Percentiles rank a stretch among this genome's conserved stretches.
Conservation (phyloP, 352 stramenopile species). For the Globisporangium echinulatum region DNA sequence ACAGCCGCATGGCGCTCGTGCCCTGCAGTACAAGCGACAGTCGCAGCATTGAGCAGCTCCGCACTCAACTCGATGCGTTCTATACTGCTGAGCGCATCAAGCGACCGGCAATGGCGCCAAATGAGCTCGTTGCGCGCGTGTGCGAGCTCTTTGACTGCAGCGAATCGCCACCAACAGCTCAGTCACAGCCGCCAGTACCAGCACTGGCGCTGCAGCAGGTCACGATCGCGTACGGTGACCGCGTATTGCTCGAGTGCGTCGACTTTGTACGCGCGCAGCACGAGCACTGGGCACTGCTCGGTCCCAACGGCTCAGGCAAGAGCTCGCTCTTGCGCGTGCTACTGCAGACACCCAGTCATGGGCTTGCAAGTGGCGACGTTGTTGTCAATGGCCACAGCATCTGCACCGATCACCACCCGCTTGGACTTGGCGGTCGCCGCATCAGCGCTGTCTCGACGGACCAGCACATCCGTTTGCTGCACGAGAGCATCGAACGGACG, state of each 20-base stretch:
- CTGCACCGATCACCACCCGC: constrained; percentile 2
- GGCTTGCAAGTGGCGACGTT: constrained; percentile 36
- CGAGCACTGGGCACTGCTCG: constrained; percentile 65
- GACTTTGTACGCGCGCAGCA: constrained; percentile 41
- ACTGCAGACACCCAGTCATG: constrained; percentile 51
- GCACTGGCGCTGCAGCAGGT: constrained; percentile 40
- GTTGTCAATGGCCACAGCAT: constrained; percentile 16
- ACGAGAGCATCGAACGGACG: constrained; percentile 22
- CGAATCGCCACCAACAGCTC: neutral
- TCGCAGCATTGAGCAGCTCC: constrained; percentile 17
- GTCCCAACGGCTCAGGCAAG: constrained; percentile 71
- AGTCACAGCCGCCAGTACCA: neutral
- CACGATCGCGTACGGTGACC: constrained; percentile 54
- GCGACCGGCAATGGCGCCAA: constrained; percentile 22
- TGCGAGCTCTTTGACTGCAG: constrained; percentile 27
- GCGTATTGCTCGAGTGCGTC: constrained; percentile 42
- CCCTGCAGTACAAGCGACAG: constrained; percentile 26
- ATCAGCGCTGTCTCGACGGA: constrained; percentile 88
- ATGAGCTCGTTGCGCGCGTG: constrained; percentile 28
- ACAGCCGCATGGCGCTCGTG: constrained; percentile 24
- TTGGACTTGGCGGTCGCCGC: neutral
- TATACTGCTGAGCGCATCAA: constrained; percentile 31
- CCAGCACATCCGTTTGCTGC: constrained; percentile 77
- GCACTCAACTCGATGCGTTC: constrained; percentile 26
- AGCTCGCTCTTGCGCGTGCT: constrained; percentile 72